Conservation (phyloP, 164 flowering plant genomes). For the Vitis cinerea region DNA sequence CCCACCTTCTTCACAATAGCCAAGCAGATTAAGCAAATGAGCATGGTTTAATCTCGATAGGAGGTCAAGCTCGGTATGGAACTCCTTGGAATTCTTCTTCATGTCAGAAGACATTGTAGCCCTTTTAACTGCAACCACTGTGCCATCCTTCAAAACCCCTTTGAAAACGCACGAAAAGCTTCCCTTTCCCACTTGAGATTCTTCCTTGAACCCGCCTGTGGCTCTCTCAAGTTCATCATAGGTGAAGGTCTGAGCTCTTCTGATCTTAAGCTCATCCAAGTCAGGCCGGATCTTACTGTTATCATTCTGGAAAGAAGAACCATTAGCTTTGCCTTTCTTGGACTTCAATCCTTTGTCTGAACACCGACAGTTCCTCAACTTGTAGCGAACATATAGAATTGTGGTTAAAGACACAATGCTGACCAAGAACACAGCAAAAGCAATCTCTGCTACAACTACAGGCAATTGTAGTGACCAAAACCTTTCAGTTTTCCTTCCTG, state of each 20-base stretch:
- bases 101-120: slow-evolving; percentile 68
- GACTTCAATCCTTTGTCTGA: slow-evolving; percentile 27
- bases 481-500: slow-evolving; percentile 30
- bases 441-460: slow-evolving; percentile 67
- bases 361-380: slow-evolving; percentile 62
- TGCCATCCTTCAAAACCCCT: slow-evolving; percentile 78
- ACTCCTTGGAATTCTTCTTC: slow-evolving; percentile 85
- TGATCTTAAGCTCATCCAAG: slow-evolving; percentile 71
- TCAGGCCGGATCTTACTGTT: slow-evolving; percentile 59
- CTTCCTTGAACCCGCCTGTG: slow-evolving; percentile 82
- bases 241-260: slow-evolving; percentile 70
- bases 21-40: slow-evolving; percentile 84
- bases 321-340: slow-evolving; percentile 23
- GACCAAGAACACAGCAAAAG: slow-evolving; percentile 62
- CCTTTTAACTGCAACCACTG: slow-evolving; percentile 84
- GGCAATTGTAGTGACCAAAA: slow-evolving; percentile 72
- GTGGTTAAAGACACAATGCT: slow-evolving; percentile 52
- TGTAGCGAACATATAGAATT: slow-evolving; percentile 68
- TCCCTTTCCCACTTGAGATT: slow-evolving; percentile 83
- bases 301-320: slow-evolving; percentile 41
- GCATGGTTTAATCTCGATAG: slow-evolving; percentile 91
- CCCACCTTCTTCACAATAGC: slow-evolving; percentile 94
- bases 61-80: slow-evolving; percentile 82
- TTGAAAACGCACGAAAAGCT: slow-evolving; percentile 90
- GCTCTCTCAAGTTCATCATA: slow-evolving; percentile 88